Evolutionary conservation across 345 rosid species (phyloP).

Genomic region (Trapa incisa): DNA sequence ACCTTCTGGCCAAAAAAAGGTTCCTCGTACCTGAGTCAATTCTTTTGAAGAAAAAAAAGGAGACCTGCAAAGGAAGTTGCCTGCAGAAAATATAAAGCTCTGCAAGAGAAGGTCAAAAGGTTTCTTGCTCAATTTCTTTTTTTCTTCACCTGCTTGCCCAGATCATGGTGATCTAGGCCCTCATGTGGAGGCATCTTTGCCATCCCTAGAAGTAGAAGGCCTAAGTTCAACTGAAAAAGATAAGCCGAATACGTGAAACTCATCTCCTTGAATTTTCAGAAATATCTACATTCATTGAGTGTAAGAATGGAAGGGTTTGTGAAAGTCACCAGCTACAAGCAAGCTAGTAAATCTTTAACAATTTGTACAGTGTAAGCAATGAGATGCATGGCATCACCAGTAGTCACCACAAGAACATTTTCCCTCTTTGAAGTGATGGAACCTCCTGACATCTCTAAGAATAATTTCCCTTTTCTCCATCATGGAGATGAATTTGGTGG

Average conservation of each 20-base stretch:
- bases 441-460: slow-evolving; percentile 72
- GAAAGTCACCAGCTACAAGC: neutral
- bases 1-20: neutral
- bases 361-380: neutral
- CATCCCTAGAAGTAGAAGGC: no score
- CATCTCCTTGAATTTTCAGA: no score
- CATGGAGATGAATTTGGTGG: slow-evolving; percentile 61
- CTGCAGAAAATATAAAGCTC: no score
- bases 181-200: no score
- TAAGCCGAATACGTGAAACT: no score
- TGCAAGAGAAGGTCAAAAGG: no score
- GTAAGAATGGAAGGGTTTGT: neutral
- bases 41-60: neutral
- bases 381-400: slow-evolving; percentile 32
- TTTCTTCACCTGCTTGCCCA: no score
- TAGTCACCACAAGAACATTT: slow-evolving; percentile 74
- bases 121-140: no score
- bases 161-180: no score
- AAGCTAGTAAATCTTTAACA: neutral
- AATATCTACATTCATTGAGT: neutral
- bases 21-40: slow-evolving; percentile 4
- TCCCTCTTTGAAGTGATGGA: slow-evolving; percentile 78
- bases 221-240: no score
- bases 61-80: no score
- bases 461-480: slow-evolving; percentile 57